Percentiles rank a stretch among this genome's conserved stretches.
Evolutionary conservation across 2,329 filamentous ascomycete genomes (phyloP).

Genomic region (Trichoderma harzianum): DNA sequence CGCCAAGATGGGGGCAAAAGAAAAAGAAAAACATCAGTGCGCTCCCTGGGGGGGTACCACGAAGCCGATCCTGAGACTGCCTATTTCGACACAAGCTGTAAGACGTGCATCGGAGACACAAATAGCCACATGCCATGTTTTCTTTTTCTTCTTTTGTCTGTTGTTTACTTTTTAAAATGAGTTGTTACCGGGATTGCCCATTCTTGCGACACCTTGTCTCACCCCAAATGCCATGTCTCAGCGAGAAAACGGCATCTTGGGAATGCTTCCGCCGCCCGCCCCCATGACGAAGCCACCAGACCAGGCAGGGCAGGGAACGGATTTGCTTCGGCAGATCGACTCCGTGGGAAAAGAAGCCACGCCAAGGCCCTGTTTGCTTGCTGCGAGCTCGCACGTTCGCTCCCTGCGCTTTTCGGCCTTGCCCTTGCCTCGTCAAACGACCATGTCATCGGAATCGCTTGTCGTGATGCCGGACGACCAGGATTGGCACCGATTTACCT

Average conservation of each 20-base stretch:
- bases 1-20: background rate
- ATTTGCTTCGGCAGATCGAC: slow-evolving; percentile 5
- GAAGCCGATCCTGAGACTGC: background rate
- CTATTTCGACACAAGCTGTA: background rate
- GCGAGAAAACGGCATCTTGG: background rate
- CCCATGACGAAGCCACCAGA: background rate
- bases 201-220: background rate
- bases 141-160: background rate
- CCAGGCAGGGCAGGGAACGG: background rate
- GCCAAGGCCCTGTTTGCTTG: background rate
- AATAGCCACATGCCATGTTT: background rate
- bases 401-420: background rate
- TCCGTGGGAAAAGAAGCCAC: background rate
- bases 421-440: background rate
- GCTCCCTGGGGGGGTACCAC: background rate
- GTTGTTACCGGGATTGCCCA: background rate
- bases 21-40: background rate
- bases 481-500: background rate
- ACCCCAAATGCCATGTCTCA: background rate
- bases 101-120: background rate
- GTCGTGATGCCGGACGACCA: background rate
- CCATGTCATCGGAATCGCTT: background rate
- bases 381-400: background rate
- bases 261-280: background rate
- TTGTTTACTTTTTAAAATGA: background rate